Evolutionary conservation across 2,329 filamentous ascomycete species (phyloP).

Genomic region (Lanzia echinophila): DNA sequence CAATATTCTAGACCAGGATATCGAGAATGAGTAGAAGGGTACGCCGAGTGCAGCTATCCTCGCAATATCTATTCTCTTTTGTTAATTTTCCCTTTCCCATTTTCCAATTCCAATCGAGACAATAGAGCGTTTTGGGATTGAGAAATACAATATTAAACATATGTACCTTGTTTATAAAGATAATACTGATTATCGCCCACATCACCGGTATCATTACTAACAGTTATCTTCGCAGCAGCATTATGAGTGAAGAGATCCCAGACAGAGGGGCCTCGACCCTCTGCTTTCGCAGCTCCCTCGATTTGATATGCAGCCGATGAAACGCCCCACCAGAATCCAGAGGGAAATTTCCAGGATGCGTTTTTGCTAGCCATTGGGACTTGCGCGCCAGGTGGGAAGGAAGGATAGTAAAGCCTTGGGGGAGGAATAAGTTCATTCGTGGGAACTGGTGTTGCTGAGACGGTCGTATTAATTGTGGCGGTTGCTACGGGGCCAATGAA

Average conservation of each 20-base stretch:
- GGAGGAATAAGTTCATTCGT: constrained; percentile 22
- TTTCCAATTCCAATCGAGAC: too few species aligned
- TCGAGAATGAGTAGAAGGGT: constrained; percentile 45
- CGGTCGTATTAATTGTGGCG: constrained; percentile 21
- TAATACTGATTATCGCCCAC: constrained; percentile 35
- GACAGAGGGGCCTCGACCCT: constrained; percentile 39
- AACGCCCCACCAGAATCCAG: constrained; percentile 43
- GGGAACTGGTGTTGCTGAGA: constrained; percentile 21
- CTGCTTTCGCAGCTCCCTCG: constrained; percentile 39
- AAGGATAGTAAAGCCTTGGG: constrained; percentile 17
- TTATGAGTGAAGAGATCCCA: constrained; percentile 34
- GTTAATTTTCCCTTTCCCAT: too few species aligned
- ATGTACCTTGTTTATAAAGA: constrained; percentile 46
- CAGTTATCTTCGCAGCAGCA: constrained; percentile 9
- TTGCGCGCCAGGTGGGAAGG: constrained; percentile 17
- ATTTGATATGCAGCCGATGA: constrained; percentile 41
- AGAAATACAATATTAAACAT: not conserved
- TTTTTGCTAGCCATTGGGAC: constrained; percentile 15
- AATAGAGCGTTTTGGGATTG: too few species aligned
- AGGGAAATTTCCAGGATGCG: constrained; percentile 24
- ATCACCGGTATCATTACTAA: constrained; percentile 41
- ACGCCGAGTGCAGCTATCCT: constrained; percentile 46
- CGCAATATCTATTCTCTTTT: constrained; percentile 37
- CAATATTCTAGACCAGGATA: constrained; percentile 45
- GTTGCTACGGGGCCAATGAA: constrained; percentile 22